Base-by-base conservation (phyloP, 352 stramenopile species). In the Hyaloperonospora arabidopsidis region DNA sequence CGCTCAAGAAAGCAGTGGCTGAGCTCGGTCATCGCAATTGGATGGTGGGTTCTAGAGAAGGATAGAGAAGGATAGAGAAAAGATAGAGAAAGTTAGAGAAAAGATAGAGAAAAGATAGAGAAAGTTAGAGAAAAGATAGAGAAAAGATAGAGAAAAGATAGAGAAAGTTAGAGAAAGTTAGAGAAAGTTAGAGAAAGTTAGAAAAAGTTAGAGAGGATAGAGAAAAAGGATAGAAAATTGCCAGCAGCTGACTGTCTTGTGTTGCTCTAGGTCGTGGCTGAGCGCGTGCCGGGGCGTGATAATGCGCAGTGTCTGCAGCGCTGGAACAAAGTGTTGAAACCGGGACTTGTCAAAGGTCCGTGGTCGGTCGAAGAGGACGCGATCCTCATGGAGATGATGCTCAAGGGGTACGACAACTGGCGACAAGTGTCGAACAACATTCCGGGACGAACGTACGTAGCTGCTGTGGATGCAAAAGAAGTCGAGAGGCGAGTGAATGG, bases 311-410 rank as follows among this genome's bases (percentile, higher is more conserved):
- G 82, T 57, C 68, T 91, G 8, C 82, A 93, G 61, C 79, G 80
- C 34, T 93, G 82, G 82, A 87, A 88, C 51, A 93, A 95, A 57
- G 82, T 97, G 36, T 70, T 97, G 18, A 92, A 94, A 59, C 91
- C 91, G 1, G 92, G 89, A 23, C 72, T 97, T 0, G 81, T 93
- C 39, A 97, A 97, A 56, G 90, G 89, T 17, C 86, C 83, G 12
- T 97, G 91, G 91, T 95, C 80, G 1, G 72, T 92, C 41, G 84
- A 96, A 44, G 91, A 97, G 59, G 91, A 97, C 61, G 70, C 68
- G 29, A 61, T 95, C 19, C 73, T 97, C 6, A 79, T 87, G 69
- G 68, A 91, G 35, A 81, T 81, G 66, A 89, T 96, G 70, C 75
- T 86, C 21, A 72, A 86, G 75, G 88, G 79, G 28, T 84, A 77